Conservation (phyloP, 179 eudicot genomes). For the Patellifolia procumbens region DNA sequence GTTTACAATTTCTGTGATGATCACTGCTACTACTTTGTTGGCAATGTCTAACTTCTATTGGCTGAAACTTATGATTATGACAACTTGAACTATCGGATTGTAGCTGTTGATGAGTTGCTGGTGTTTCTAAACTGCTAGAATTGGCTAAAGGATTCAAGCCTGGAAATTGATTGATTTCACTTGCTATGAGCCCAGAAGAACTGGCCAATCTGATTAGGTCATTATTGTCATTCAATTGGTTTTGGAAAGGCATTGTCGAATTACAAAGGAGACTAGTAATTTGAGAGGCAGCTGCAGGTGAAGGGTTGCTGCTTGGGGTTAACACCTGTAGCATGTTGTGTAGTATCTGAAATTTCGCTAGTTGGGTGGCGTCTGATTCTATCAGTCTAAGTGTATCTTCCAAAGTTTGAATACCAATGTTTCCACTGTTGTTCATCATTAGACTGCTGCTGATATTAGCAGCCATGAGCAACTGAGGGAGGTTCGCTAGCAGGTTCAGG, state of each 20-base stretch:
- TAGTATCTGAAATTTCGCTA: conserved; percentile 32
- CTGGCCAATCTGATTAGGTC: neutral
- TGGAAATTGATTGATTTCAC: conserved; percentile 2
- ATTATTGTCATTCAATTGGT: conserved; percentile 8
- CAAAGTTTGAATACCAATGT: neutral
- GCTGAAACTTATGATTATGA: too few relatives aligned
- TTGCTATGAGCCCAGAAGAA: neutral
- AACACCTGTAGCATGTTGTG: conserved; percentile 35
- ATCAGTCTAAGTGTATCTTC: conserved; percentile 21
- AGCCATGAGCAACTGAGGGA: conserved; percentile 33
- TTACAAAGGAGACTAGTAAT: conserved; percentile 1
- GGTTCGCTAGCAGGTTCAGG: conserved; percentile 30
- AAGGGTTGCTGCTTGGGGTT: conserved; percentile 14
- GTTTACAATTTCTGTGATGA: neutral
- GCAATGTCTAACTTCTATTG: neutral
- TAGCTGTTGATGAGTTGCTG: neutral
- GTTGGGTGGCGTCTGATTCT: conserved; percentile 31
- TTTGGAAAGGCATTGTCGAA: conserved; percentile 12
- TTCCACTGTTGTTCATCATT: conserved; percentile 3
- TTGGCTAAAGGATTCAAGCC: neutral
- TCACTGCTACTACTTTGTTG: neutral
- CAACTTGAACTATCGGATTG: too few relatives aligned
- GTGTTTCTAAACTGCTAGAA: conserved; percentile 7
- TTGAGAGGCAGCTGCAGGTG: conserved; percentile 4
- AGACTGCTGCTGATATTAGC: conserved; percentile 22